A percentile compares a stretch with the other conserved stretches of the same genome.
Evolutionary conservation across 345 rosid genomes (phyloP).

Genomic region (Bruguiera gymnorhiza): DNA sequence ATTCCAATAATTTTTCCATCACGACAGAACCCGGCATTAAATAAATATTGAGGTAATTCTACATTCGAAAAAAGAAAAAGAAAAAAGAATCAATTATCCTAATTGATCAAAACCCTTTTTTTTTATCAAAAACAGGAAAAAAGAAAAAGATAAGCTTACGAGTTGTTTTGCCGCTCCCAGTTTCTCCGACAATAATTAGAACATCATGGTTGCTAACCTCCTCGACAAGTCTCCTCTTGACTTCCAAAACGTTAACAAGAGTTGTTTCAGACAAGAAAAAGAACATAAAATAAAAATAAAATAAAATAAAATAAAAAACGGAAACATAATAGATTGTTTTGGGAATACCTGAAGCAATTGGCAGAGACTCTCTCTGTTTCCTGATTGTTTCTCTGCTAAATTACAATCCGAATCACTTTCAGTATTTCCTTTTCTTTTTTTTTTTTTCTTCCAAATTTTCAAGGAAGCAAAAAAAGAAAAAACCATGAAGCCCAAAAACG

Average conservation of each 20-base stretch:
- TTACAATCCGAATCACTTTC: constrained; percentile 9
- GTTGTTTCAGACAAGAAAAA: neutral
- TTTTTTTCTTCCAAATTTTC: neutral
- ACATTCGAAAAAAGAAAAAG: neutral
- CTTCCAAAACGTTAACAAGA: constrained; percentile 31
- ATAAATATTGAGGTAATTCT: constrained; percentile 88
- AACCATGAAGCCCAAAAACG: neutral
- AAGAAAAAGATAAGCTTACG: constrained; percentile 43
- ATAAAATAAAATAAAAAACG: neutral
- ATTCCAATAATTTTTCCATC: constrained; percentile 71
- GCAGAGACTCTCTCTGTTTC: constrained; percentile 71
- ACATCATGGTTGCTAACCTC: constrained; percentile 60
- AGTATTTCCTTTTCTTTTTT: too few species aligned
- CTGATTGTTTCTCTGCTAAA: constrained; percentile 49
- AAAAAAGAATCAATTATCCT: neutral
- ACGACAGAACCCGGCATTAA: constrained; percentile 65
- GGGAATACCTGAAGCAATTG: constrained; percentile 70
- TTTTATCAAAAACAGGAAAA: constrained; percentile 1
- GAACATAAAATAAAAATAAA: neutral
- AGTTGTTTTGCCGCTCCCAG: constrained; percentile 96
- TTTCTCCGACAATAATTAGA: constrained; percentile 88
- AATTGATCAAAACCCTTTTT: neutral
- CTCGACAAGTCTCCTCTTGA: constrained; percentile 65
- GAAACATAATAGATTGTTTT: neutral
- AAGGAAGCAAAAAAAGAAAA: neutral